Evolutionary conservation across 164 flowering plant genomes (phyloP).

Genomic region (Brasenia schreberi): DNA sequence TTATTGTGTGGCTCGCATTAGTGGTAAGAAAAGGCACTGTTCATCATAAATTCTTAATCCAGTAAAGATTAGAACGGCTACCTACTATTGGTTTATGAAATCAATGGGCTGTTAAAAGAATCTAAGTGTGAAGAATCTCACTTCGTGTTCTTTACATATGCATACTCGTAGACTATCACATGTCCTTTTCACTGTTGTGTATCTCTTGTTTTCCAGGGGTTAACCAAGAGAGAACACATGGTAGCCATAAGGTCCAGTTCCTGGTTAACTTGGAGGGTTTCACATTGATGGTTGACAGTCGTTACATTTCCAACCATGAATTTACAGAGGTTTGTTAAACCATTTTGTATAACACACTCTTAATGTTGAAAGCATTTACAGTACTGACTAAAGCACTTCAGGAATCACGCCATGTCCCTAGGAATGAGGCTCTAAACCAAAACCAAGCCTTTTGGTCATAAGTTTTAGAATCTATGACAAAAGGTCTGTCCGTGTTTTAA

Average conservation of each 20-base stretch:
- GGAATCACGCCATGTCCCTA: too few species aligned
- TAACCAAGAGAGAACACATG: conserved; percentile 12
- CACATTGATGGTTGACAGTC: conserved; percentile 44
- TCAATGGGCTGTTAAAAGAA: neutral
- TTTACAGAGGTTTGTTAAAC: conserved; percentile 55
- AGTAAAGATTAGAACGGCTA: neutral
- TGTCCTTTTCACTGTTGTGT: neutral
- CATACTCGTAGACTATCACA: neutral
- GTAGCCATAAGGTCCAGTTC: conserved; percentile 19
- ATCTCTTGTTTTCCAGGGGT: conserved; percentile 19
- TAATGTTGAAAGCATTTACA: too few species aligned
- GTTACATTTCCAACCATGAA: conserved; percentile 69
- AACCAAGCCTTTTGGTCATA: too few species aligned
- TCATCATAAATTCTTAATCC: neutral
- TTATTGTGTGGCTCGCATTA: conserved; percentile 64
- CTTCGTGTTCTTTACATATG: neutral
- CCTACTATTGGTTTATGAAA: neutral
- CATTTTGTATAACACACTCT: neutral
- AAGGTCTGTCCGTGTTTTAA: too few species aligned
- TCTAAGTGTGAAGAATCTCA: neutral
- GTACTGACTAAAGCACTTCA: too few species aligned
- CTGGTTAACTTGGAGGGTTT: conserved; percentile 46
- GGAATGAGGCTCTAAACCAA: too few species aligned
- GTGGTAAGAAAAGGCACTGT: conserved; percentile 24
- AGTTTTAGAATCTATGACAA: too few species aligned